A percentile compares a stretch with the other conserved stretches of the same genome.
phyloP scores from a whole-genome alignment of 1,284 basidiomycete genomes.

The Waitea zeae region DNA sequence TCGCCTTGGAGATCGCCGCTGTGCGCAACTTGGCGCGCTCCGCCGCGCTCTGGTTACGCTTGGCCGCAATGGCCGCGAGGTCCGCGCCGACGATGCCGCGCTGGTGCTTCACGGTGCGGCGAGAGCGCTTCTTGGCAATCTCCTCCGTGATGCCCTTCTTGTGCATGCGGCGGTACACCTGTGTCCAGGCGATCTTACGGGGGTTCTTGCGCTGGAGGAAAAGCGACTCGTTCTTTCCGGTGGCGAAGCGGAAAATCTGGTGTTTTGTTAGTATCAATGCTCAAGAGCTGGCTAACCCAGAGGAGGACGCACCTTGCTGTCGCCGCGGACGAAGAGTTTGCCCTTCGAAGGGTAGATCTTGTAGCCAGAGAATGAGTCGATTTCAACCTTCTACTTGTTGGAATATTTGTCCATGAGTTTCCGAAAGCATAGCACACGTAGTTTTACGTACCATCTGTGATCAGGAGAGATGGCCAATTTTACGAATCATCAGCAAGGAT shows the following conservation, averaged over 20 bases:
- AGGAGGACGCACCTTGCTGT: constrained; percentile 72
- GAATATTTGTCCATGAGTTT: too few relatives aligned
- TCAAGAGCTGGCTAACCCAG: too few relatives aligned
- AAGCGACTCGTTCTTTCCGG: constrained; percentile 86
- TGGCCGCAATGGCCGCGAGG: constrained; percentile 79
- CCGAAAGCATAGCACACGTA: too few relatives aligned
- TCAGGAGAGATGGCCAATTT: too few relatives aligned
- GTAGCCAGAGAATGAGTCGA: constrained; percentile 91
- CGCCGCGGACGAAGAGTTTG: constrained; percentile 88
- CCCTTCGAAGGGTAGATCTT: constrained; percentile 96
- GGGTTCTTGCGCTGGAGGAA: constrained; percentile 99
- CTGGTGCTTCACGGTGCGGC: constrained; percentile 95
- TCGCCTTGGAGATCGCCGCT: constrained; percentile 81
- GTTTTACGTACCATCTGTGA: too few relatives aligned
- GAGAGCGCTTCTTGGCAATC: constrained; percentile 95
- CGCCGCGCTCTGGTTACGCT: constrained; percentile 82
- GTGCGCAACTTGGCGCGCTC: constrained; percentile 70
- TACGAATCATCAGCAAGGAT: too few relatives aligned
- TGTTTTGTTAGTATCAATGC: neutral
- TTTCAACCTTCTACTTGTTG: constrained; percentile 92
- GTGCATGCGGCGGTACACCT: constrained; percentile 96
- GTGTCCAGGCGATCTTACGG: constrained; percentile 98
- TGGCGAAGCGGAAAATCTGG: constrained; percentile 85
- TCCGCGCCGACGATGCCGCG: constrained; percentile 97
- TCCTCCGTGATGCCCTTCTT: constrained; percentile 99